phyloP scores from a whole-genome alignment of 164 flowering plant species.

The Aristolochia fimbriata region DNA sequence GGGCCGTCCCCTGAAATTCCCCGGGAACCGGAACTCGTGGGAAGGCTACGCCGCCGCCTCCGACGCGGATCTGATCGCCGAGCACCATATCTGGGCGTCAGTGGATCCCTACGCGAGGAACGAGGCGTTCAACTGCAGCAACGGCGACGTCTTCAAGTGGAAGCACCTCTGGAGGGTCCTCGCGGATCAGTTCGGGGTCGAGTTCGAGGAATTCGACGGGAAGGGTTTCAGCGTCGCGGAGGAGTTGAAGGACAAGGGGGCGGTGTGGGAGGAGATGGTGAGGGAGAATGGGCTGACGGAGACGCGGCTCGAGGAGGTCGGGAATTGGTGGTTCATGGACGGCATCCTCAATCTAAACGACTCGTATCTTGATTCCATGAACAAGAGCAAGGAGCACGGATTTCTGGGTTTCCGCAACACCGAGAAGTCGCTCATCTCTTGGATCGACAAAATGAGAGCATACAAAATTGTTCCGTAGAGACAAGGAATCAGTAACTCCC shows the following conservation, averaged over 20 bases:
- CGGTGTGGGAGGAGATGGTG: conserved; percentile 75
- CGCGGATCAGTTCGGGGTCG: conserved; percentile 65
- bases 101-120: conserved; percentile 68
- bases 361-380: conserved; percentile 35
- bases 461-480: conserved; percentile 47
- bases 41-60: conserved; percentile 41
- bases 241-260: conserved; percentile 55
- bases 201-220: conserved; percentile 36
- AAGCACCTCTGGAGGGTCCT: conserved; percentile 70
- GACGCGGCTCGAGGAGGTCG: conserved; percentile 56
- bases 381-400: conserved; percentile 84
- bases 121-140: conserved; percentile 67
- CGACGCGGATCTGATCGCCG: conserved; percentile 78
- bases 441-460: conserved; percentile 62
- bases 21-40: conserved; percentile 50
- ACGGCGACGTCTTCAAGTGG: conserved; percentile 82
- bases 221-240: conserved; percentile 25
- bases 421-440: conserved; percentile 33
- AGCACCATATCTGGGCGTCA: conserved; percentile 84
- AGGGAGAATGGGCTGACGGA: conserved; percentile 37
- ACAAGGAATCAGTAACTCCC: background rate
- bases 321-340: conserved; percentile 62
- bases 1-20: conserved; percentile 45
- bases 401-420: conserved; percentile 78
- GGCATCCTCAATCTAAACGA: conserved; percentile 10